Base-by-base conservation (phyloP, 768 basidiomycete genomes). In the Omphalotus guepiniiformis region DNA sequence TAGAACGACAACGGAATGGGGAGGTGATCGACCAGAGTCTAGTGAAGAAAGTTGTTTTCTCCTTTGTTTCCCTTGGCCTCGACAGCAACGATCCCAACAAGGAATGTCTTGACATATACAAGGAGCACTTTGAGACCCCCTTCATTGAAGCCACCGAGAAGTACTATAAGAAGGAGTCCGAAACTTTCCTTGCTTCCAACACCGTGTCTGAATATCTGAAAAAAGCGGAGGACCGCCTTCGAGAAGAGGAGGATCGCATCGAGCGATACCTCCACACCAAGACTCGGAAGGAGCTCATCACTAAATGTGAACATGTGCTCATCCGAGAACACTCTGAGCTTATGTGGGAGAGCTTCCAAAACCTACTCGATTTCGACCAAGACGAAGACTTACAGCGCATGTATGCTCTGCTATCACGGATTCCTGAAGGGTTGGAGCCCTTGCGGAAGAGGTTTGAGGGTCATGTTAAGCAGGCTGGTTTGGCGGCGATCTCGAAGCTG, bases 271-370 rank as follows among this genome's bases (percentile, higher is more conserved):
- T 99, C 34, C 87, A 95, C 66, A 85, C 86, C 4, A 83, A 83
- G 50, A 96, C 95, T n/a, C 81, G 90, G 59, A 93, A 92, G 63
- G 74, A 82, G 23, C 76, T 89, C 51, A 76, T 88, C 62, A 76
- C 67, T 59, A 85, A 82, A 68, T 97, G 94, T 73, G 95, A 98
- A 64, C 80, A 88, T 51, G 88, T 91, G 22, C 83, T 99, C 55
- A 93, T 99, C 58, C 80, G 87, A 48, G 86, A 86, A 53, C 93
- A 95, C 61, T 73, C 84, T 37, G 78, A 82, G 52, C 67, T 83
- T 38, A 87, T 99, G 83, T 90, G 88, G 84, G 90, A 94, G 51
- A 91, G 83, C 66, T 97, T 98, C 74, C 92, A 95, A 64, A 73
- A 72, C 19, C 66, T 93, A 41, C 81, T 94, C 56, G 94, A 97